These are phyloP conservation scores for Vaccinium darrowii DNA, from an alignment of 148 eudicot genomes.

Conservation along the genomic window DNA sequence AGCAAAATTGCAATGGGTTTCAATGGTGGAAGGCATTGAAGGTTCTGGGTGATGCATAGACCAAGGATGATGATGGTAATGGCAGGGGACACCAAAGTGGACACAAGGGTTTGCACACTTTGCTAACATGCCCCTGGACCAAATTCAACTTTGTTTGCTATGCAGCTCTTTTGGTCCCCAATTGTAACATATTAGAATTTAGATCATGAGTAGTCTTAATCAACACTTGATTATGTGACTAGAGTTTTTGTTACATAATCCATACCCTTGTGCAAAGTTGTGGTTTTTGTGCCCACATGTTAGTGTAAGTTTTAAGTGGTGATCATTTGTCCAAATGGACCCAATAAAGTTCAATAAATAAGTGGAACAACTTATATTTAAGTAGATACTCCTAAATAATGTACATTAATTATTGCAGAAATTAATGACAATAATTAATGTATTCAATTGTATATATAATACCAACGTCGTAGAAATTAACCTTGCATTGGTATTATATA, in stretches of 20 bases:
- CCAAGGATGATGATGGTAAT: constrained; percentile 9
- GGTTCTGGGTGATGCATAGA: constrained; percentile 6
- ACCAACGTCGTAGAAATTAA: not conserved
- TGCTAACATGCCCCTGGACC: constrained; percentile 1
- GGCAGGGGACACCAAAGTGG: not conserved
- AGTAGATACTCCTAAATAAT: not conserved
- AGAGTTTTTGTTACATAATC: not conserved
- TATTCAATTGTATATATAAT: not conserved
- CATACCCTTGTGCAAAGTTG: not conserved
- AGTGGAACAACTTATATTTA: not conserved
- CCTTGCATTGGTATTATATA: too few relatives aligned
- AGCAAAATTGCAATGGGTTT: not conserved
- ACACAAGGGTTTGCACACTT: not conserved
- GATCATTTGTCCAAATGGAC: not conserved
- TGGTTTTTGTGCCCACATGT: not conserved
- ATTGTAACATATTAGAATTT: not conserved
- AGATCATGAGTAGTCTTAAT: not conserved
- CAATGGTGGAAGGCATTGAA: not conserved
- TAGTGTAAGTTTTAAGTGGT: not conserved
- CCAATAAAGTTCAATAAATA: not conserved
- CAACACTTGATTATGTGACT: not conserved
- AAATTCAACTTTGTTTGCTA: not conserved
- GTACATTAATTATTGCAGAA: not conserved
- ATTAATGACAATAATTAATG: not conserved
- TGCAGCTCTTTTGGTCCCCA: constrained; percentile 5